Base-by-base conservation (phyloP, 2,329 filamentous ascomycete species). In the Escovopsis sp. region DNA sequence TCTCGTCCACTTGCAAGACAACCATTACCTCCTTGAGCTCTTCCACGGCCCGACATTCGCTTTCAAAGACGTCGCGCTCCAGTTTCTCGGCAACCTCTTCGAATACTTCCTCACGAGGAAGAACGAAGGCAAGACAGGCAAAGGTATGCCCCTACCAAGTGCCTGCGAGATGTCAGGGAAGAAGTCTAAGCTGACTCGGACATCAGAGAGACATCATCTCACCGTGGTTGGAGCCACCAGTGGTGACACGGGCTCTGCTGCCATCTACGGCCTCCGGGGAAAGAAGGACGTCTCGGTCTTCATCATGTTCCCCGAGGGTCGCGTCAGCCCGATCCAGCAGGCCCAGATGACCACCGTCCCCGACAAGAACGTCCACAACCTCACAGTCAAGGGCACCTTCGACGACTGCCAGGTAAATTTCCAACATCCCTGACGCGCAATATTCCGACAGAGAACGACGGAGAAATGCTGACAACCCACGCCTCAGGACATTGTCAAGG, bases 261-360 rank as follows among this genome's bases (percentile, higher is more conserved):
- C 90, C 45, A 96, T 98, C 48, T 94, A 96, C 53, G 90, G 90
- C 37, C 68, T 98, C 36, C 68, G 87, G 34, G 86, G 87, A 36
- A 96, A 96, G 74, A 87, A 93, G 61, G 90, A 98, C 66, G 83
- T 94, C 13, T 92, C 85, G 0, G 83, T 96, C 35, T 90, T 93
- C 63, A 96, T 98, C 53, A 70, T 96, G 49, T 80, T 88, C 57
- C 90, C 90, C 18, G 83, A 90, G 57, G 88, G 86, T 42, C 81
- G 85, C 45, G 80, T 96, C 42, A 86, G 79, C 54, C 83, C 86
- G 12, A 81, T 96, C 38, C 90, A 96, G 58, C 85, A 96, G 58
- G 81, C 83, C 4, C 90, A 96, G 62, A 96, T 96, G 90, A 94
- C 87, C 1, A 94, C 88, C 0, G 82, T 90, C 19, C 65, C 85